Evolutionary conservation across 2,329 filamentous ascomycete genomes (phyloP).

Genomic region (Pseudogymnoascus sp.): DNA sequence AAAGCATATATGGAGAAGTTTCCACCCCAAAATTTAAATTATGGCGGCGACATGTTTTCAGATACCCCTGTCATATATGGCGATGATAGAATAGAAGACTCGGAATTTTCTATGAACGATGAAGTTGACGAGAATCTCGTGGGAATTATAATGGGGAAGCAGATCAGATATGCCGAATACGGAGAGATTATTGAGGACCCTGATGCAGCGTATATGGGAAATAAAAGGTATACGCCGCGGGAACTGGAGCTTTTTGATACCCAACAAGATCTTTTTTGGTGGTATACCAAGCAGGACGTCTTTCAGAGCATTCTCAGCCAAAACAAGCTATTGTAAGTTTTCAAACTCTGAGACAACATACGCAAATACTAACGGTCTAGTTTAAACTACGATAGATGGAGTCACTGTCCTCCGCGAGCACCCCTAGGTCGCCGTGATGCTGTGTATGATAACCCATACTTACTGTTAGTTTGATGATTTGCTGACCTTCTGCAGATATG

Average conservation of each 20-base stretch:
- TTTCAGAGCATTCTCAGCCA: constrained; percentile 87
- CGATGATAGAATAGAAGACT: constrained; percentile 21
- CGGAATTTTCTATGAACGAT: constrained; percentile 15
- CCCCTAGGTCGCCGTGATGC: constrained; percentile 70
- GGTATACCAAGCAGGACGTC: constrained; percentile 89
- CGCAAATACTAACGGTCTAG: constrained; percentile 12
- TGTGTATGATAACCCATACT: constrained; percentile 41
- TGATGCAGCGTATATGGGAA: constrained; percentile 6
- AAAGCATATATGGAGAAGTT: constrained; percentile 34
- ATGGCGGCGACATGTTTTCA: constrained; percentile 24
- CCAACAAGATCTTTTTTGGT: constrained; percentile 85
- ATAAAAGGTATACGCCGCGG: constrained; percentile 27
- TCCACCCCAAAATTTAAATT: constrained; percentile 31
- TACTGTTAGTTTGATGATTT: neutral
- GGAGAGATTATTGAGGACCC: constrained; percentile 37
- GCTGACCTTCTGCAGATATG: constrained; percentile 53
- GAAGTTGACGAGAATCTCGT: constrained; percentile 52
- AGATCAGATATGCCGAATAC: constrained; percentile 51
- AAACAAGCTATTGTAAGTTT: constrained; percentile 71
- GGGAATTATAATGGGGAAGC: constrained; percentile 49
- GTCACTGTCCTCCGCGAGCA: constrained; percentile 79
- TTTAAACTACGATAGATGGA: constrained; percentile 70
- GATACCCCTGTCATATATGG: neutral
- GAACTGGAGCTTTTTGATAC: constrained; percentile 78
- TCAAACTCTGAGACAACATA: neutral